Base-by-base conservation (phyloP, 495 filamentous ascomycete genomes). In the Talaromyces proteolyticus region DNA sequence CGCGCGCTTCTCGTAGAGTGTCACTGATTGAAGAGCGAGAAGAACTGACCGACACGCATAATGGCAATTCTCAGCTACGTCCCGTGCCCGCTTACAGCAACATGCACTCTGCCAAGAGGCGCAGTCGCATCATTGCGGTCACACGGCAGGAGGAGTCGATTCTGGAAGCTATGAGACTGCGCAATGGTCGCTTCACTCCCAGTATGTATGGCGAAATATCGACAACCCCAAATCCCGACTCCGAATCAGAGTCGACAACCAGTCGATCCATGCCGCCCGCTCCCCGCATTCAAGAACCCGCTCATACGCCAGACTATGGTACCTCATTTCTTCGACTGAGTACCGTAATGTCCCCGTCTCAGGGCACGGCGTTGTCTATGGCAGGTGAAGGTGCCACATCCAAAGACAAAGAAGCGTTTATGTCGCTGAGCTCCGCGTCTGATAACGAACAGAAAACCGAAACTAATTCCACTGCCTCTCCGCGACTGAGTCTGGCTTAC, bases 71-170 rank as follows among this genome's bases (percentile, higher is more conserved):
- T 16, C 12, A 36, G 18, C 34, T 14, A 16, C 47, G 21, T 19
- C 22, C 47, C 12, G 22, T 36, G 4, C 19, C 22, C 8, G 22
- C 47, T 4, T 16, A 23, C 37, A 40, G 10, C 12, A 36, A 49
- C 26, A 29, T 39, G 18, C 18, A 40, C 22, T 49, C 47, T 26
- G 47, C 20, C 5, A 62, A 46, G 54, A 59, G 26, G 49, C 73
- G 76, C 53, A 85, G 80, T 44, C 82, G 84, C 34, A 72, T 93
- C 36, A 93, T 96, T 79, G 85, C 87, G 0, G 89, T 95, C 43
- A 95, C 89, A 0, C 76, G 81, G 45, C 88, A 95, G 64, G 91
- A 96, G 61, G 85, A 90, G 59, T 80, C 86, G 60, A 70, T 96
- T 5, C 70, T 96, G 6, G 86, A 88, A 54, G 86, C 88, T 12